phyloP scores from a whole-genome alignment of 371 early-diverging fungal species.

The Mortierella sp. region DNA sequence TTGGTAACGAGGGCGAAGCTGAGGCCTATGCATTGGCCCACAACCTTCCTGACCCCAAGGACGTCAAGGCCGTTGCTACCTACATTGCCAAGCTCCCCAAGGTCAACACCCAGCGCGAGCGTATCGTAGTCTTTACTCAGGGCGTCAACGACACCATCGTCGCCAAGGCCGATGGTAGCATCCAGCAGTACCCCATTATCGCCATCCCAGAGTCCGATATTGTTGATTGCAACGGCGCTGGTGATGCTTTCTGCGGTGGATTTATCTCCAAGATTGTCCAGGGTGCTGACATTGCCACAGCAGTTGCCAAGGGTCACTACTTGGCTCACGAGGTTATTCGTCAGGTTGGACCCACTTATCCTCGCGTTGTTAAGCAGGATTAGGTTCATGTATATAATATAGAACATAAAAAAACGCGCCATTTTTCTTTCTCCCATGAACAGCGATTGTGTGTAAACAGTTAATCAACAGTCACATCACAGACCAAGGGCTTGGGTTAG shows the following conservation, averaged over 20 bases:
- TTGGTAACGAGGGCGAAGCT: constrained; percentile 97
- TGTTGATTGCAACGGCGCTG: constrained; percentile 97
- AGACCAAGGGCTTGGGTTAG: too few relatives aligned
- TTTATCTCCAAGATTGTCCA: constrained; percentile 88
- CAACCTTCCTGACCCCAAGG: constrained; percentile 69
- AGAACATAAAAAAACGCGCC: background rate
- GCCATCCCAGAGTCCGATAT: constrained; percentile 78
- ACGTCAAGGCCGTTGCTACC: constrained; percentile 84
- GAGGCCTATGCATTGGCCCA: constrained; percentile 83
- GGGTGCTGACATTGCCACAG: constrained; percentile 72
- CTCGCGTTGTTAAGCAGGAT: constrained; percentile 52
- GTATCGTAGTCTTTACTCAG: constrained; percentile 95
- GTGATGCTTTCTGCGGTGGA: constrained; percentile 97
- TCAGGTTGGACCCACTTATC: constrained; percentile 89
- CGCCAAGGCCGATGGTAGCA: constrained; percentile 67
- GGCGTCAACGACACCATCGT: constrained; percentile 85
- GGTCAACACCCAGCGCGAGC: constrained; percentile 75
- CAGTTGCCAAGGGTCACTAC: constrained; percentile 92
- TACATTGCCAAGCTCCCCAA: constrained; percentile 88
- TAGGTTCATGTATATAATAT: constrained; percentile 10
- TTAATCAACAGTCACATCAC: too few relatives aligned
- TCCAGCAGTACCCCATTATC: constrained; percentile 78
- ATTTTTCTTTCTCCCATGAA: too few relatives aligned
- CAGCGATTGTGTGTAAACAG: too few relatives aligned
- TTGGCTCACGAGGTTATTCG: constrained; percentile 92